These are phyloP conservation scores for Crithidia bombi DNA, from an alignment of 208 protist genomes.

Conservation along the genomic window DNA sequence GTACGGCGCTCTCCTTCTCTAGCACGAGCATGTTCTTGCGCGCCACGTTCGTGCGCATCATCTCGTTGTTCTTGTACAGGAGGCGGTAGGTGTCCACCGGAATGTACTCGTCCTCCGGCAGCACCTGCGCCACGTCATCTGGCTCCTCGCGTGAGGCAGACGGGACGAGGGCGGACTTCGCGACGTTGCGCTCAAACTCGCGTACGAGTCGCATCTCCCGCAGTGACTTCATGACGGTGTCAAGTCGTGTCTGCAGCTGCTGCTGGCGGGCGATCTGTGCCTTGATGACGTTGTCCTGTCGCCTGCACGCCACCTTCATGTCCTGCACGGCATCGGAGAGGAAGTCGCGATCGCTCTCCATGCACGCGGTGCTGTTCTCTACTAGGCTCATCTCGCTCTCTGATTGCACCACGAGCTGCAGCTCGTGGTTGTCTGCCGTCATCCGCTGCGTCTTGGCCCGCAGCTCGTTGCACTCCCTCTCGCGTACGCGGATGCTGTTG, in stretches of 20 bases:
- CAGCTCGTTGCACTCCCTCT: conserved; percentile 71
- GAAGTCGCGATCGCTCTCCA: conserved; percentile 83
- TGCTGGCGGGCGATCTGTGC: conserved; percentile 83
- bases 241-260: conserved; percentile 82
- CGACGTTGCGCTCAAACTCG: conserved; percentile 77
- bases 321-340: conserved; percentile 72
- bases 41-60: conserved; percentile 76
- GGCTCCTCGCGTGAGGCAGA: conserved; percentile 78
- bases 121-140: conserved; percentile 71
- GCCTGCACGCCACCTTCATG: conserved; percentile 62
- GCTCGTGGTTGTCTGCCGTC: conserved; percentile 34
- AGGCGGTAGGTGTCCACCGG: conserved; percentile 88
- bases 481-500: conserved; percentile 76
- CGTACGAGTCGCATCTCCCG: conserved; percentile 82
- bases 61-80: conserved; percentile 86
- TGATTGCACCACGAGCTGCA: conserved; percentile 41
- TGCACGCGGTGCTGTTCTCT: conserved; percentile 55
- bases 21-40: conserved; percentile 92
- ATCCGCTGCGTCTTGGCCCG: conserved; percentile 63
- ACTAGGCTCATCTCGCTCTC: conserved; percentile 55
- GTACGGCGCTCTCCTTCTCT: conserved; percentile 86
- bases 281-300: conserved; percentile 81
- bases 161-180: conserved; percentile 77
- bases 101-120: conserved; percentile 81
- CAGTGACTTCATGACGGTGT: conserved; percentile 75